These are phyloP conservation scores for Penicillium psychrofluorescens DNA, from an alignment of 495 filamentous ascomycete species.

Conservation along the genomic window DNA sequence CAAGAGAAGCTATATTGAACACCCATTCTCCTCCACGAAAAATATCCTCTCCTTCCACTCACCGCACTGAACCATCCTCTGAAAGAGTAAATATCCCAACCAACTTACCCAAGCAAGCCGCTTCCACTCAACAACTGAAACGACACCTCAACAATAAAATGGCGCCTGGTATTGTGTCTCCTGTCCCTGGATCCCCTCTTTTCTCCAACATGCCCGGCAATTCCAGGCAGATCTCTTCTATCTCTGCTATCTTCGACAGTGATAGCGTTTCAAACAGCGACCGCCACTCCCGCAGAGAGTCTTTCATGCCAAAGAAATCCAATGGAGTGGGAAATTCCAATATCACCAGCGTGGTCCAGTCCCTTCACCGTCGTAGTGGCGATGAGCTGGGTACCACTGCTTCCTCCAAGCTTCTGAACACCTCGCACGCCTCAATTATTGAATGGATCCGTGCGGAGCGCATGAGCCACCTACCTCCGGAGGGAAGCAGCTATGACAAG, in stretches of 20 bases:
- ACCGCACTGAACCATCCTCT: neutral
- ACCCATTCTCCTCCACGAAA: slow-evolving; percentile 6
- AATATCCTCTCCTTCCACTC: neutral
- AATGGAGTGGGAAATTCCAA: slow-evolving; percentile 12
- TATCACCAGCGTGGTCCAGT: slow-evolving; percentile 17
- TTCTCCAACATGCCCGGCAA: slow-evolving; percentile 10
- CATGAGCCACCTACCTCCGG: slow-evolving; percentile 24
- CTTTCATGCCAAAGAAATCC: slow-evolving; percentile 12
- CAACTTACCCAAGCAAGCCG: neutral
- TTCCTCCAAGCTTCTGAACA: slow-evolving; percentile 11
- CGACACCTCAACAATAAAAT: slow-evolving; percentile 4
- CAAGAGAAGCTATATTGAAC: slow-evolving; percentile 8
- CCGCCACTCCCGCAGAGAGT: slow-evolving; percentile 12
- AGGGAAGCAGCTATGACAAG: slow-evolving; percentile 22
- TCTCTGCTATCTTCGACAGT: slow-evolving; percentile 15
- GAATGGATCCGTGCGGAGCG: slow-evolving; percentile 25
- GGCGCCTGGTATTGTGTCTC: slow-evolving; percentile 16
- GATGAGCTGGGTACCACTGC: slow-evolving; percentile 14
- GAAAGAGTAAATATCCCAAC: slow-evolving; percentile 5
- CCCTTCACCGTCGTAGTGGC: slow-evolving; percentile 17
- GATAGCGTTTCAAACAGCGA: slow-evolving; percentile 19
- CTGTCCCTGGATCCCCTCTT: slow-evolving; percentile 13
- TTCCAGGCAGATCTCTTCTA: slow-evolving; percentile 12
- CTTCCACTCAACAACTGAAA: neutral
- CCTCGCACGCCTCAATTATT: slow-evolving; percentile 18